Evolutionary conservation across 2,329 filamentous ascomycete species (phyloP).

Genomic region (Xylaria sp.): DNA sequence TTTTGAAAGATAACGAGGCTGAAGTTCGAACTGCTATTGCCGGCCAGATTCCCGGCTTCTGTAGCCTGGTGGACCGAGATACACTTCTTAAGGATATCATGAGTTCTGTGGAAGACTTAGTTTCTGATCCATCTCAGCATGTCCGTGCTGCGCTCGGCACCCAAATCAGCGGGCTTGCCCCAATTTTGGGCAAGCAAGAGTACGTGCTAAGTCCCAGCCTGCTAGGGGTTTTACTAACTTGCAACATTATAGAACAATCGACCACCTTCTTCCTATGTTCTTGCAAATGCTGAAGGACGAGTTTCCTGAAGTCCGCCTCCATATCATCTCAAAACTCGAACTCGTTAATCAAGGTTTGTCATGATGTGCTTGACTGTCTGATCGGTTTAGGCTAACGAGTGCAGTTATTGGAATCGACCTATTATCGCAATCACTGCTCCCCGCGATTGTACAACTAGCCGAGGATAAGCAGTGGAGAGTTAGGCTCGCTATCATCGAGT

Average conservation of each 20-base stretch:
- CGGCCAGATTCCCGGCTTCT: conserved; percentile 97
- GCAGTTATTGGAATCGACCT: conserved; percentile 96
- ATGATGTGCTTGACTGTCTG: neutral
- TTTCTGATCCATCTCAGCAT: conserved; percentile 95
- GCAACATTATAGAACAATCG: conserved; percentile 73
- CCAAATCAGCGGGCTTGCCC: conserved; percentile 94
- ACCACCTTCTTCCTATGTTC: conserved; percentile 97
- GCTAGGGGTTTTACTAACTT: conserved; percentile 29
- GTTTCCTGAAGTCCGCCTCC: conserved; percentile 95
- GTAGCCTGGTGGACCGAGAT: conserved; percentile 82
- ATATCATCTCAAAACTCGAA: conserved; percentile 99
- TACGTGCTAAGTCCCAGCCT: conserved; percentile 50
- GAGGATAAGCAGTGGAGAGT: conserved; percentile 99
- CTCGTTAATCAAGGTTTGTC: conserved; percentile 87
- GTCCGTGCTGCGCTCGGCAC: conserved; percentile 94
- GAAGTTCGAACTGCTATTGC: conserved; percentile 97
- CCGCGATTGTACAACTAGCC: conserved; percentile 94
- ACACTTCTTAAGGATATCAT: conserved; percentile 95
- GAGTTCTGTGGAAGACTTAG: conserved; percentile 93
- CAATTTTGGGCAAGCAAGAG: conserved; percentile 98
- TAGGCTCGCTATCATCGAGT: conserved; percentile 97
- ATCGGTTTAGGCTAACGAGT: conserved; percentile 29
- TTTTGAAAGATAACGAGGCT: conserved; percentile 96
- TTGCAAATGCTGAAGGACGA: conserved; percentile 99
- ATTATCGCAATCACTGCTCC: conserved; percentile 92